Evolutionary conservation across 129 eudicot genomes (phyloP), one percentile per base, ranked within the genome.

Genomic region (Pulicaria dysenterica): DNA sequence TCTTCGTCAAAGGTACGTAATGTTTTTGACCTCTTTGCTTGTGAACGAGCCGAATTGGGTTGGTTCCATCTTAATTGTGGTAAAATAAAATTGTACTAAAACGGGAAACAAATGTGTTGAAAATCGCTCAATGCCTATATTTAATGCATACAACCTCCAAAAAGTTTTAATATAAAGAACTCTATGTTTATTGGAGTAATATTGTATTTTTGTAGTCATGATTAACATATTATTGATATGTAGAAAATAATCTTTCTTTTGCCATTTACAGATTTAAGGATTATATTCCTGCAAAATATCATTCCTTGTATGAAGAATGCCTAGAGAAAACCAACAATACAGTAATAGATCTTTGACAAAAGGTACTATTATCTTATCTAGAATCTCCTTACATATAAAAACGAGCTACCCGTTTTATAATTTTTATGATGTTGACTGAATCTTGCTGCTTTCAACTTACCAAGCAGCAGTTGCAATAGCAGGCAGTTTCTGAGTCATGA

Each of bases 1-100:
- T 58, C 98, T 94, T 79, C 97, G 87, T 51, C 90, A 83, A 73
- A 87, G 99, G 99, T 94, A 87, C 54, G 0, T 17, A 43, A 43
- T 74, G 38, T 42, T 78, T 9, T 79, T 51, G 44, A 34, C 45
- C 62, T 40, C 41, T 59, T 64, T 53, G 8, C 48, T 39, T 0
- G 15, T 31, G 24, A n/a, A 61, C 13, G 13, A 61, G 31, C 3
- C 31, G 34, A 58, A 12, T 14, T 15, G 41, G 15, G 6, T 5
- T 31, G 7, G 41, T 55, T 55, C 13, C 17, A n/a, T 50, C 5
- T 57, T 41, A 45, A 47, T 46, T 8, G 4, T 1, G 57, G 12
- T 46, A 24, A 47, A 46, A 66, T 57, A 57, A 54, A 17, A 54
- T 2, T 7, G 19, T 8, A 54, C 59, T 16, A 8, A 54, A 54